Conservation (phyloP, 768 basidiomycete genomes). For the Dentipellis sp. region DNA sequence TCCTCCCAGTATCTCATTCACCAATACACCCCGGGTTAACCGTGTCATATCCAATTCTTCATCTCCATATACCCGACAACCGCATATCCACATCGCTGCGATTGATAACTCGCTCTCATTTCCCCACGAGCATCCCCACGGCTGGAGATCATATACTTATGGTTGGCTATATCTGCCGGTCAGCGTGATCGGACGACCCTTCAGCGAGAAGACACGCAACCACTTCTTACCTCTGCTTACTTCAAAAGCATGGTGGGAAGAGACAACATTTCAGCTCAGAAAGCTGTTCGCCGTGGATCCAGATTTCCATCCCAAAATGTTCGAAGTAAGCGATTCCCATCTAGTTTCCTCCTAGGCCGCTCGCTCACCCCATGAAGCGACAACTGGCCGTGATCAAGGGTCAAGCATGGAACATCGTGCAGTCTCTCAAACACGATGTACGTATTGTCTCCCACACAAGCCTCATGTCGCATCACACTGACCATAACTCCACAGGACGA, state of each 20-base stretch:
- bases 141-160: conserved; percentile 71
- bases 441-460: conserved; percentile 18
- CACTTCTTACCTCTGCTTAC: conserved; percentile 79
- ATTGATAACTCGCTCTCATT: conserved; percentile 92
- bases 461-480: neutral
- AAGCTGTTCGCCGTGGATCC: conserved; percentile 74
- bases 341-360: neutral
- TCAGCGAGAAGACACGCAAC: conserved; percentile 71
- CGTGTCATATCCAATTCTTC: conserved; percentile 11
- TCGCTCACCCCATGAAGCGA: conserved; percentile 32
- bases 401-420: conserved; percentile 85
- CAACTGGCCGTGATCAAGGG: conserved; percentile 93
- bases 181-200: conserved; percentile 76
- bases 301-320: conserved; percentile 89
- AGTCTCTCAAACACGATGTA: conserved; percentile 71
- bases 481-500: conserved; percentile 46
- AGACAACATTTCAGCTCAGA: conserved; percentile 70
- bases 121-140: conserved; percentile 84
- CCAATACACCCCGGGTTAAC: conserved; percentile 14
- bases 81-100: conserved; percentile 86
- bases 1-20: conserved; percentile 11
- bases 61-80: conserved; percentile 43
- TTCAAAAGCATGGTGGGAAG: conserved; percentile 85
- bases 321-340: conserved; percentile 39
- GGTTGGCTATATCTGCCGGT: conserved; percentile 87